Conservation (phyloP, 2,329 filamentous ascomycete species). For the Sclerotinia spermophila region DNA sequence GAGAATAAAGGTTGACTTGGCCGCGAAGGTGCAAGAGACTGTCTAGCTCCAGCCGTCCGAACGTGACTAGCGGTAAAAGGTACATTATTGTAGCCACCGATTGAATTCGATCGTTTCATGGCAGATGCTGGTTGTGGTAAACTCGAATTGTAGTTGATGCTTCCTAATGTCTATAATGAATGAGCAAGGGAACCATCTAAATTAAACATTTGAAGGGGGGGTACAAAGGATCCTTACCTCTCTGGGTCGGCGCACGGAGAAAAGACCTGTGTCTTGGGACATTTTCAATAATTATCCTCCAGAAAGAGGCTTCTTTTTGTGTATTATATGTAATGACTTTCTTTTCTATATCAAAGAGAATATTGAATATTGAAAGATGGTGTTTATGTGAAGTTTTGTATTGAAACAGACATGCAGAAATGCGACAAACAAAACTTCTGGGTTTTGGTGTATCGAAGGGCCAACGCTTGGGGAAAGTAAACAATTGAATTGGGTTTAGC, state of each 20-base stretch:
- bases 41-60: constrained; percentile 74
- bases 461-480: constrained; percentile 17
- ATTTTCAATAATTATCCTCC: constrained; percentile 46
- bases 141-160: constrained; percentile 74
- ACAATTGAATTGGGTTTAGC: constrained; percentile 13
- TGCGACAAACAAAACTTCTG: constrained; percentile 17
- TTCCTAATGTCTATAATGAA: constrained; percentile 69
- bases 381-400: not conserved
- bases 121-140: constrained; percentile 90
- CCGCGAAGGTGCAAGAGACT: constrained; percentile 79
- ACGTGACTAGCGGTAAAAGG: constrained; percentile 68
- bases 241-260: constrained; percentile 86
- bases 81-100: constrained; percentile 60
- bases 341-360: constrained; percentile 15
- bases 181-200: constrained; percentile 5
- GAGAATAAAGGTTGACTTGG: constrained; percentile 85
- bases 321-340: not conserved
- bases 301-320: not conserved
- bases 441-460: constrained; percentile 11
- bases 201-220: constrained; percentile 4
- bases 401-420: not conserved
- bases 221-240: constrained; percentile 58
- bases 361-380: not conserved
- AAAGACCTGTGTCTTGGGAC: constrained; percentile 84
- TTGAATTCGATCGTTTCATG: constrained; percentile 87